Evolutionary conservation across 2,329 filamentous ascomycete genomes (phyloP).

Genomic region (Calcarisporium arbuscula): DNA sequence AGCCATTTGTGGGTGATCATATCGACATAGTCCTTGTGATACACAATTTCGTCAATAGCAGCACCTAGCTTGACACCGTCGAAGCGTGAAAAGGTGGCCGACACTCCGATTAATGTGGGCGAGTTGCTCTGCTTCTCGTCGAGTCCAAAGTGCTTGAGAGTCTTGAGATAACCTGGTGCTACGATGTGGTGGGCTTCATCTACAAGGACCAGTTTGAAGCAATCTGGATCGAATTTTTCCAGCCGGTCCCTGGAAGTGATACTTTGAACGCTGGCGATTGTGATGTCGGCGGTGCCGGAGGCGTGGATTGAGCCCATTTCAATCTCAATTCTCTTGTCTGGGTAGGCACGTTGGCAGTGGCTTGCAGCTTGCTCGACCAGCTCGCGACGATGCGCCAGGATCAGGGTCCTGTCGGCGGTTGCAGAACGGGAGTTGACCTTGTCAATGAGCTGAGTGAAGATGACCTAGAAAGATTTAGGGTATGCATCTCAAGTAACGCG

Average conservation of each 20-base stretch:
- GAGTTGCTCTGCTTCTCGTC: slow-evolving; percentile 33
- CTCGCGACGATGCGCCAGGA: slow-evolving; percentile 87
- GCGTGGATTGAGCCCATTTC: slow-evolving; percentile 82
- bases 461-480: slow-evolving; percentile 59
- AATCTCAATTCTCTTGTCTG: slow-evolving; percentile 73
- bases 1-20: slow-evolving; percentile 87
- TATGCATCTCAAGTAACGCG: no score
- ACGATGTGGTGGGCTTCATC: slow-evolving; percentile 98
- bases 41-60: slow-evolving; percentile 92
- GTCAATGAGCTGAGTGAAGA: slow-evolving; percentile 92
- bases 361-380: slow-evolving; percentile 88
- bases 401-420: slow-evolving; percentile 67
- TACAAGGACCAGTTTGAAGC: slow-evolving; percentile 86
- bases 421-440: slow-evolving; percentile 53
- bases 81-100: slow-evolving; percentile 70
- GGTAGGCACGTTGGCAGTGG: slow-evolving; percentile 78
- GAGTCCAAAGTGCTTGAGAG: slow-evolving; percentile 74
- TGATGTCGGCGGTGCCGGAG: slow-evolving; percentile 81
- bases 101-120: slow-evolving; percentile 79
- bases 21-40: slow-evolving; percentile 69
- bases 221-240: slow-evolving; percentile 70
- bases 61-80: slow-evolving; percentile 77
- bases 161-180: slow-evolving; percentile 68
- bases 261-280: slow-evolving; percentile 83
- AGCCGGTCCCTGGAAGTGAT: slow-evolving; percentile 71